Conservation (phyloP, 768 basidiomycete species). For the Coprinopsis cinerea region DNA sequence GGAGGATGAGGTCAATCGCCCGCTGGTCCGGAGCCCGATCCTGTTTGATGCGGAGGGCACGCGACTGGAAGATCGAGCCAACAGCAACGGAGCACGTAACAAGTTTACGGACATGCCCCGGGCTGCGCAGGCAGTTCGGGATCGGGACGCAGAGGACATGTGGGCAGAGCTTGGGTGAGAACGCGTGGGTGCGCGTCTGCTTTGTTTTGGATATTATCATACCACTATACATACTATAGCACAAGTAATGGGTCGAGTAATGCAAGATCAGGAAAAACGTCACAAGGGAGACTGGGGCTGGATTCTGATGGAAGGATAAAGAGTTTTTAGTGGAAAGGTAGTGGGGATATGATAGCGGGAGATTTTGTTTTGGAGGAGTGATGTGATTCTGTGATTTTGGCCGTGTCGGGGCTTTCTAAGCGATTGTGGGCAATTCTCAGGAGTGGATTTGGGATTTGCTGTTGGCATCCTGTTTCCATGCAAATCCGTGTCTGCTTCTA, state of each 20-base stretch:
- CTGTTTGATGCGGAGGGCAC: conserved; percentile 56
- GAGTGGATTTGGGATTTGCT: conserved; percentile 6
- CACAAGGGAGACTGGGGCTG: no score
- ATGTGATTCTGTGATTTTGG: no score
- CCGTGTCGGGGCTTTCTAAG: conserved; percentile 1
- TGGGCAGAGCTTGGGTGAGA: conserved; percentile 59
- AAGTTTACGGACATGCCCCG: conserved; percentile 53
- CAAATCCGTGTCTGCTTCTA: conserved; percentile 12
- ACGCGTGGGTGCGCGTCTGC: neutral
- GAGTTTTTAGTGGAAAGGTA: no score
- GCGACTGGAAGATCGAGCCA: conserved; percentile 12
- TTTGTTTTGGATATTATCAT: neutral
- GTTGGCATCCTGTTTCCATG: conserved; percentile 12
- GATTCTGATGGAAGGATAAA: neutral
- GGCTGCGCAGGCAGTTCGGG: conserved; percentile 45
- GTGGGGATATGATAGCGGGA: no score
- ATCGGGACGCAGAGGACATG: conserved; percentile 60
- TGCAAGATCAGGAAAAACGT: no score
- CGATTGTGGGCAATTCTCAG: conserved; percentile 7
- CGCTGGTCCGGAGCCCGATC: conserved; percentile 53
- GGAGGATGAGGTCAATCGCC: conserved; percentile 54
- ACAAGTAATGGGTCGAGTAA: no score
- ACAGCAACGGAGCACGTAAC: neutral
- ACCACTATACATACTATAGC: neutral
- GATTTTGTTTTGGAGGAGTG: no score